Percentiles rank a stretch among this genome's conserved stretches.
Conservation (phyloP, 2,329 filamentous ascomycete genomes). For the Chaetothyriales sp. region DNA sequence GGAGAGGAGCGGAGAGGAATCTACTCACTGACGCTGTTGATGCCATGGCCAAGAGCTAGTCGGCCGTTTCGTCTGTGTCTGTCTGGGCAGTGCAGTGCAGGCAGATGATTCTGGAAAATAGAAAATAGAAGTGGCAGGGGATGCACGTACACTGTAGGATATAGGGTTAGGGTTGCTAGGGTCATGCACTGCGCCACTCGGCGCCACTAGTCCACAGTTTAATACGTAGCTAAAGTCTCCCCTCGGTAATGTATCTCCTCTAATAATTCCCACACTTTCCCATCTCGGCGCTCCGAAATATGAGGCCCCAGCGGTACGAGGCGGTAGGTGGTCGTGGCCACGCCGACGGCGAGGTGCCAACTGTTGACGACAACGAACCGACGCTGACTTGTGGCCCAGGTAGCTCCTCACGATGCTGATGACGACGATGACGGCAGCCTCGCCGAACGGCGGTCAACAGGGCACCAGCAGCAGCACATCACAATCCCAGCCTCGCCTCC, state of each 20-base stretch:
- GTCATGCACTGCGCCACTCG: conserved; percentile 8
- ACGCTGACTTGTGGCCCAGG: conserved; percentile 19
- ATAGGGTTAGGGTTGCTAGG: conserved; percentile 5
- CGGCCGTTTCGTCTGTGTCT: too few relatives aligned
- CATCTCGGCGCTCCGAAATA: conserved; percentile 17
- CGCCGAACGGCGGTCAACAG: conserved; percentile 13
- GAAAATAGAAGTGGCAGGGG: too few relatives aligned
- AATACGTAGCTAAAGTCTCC: too few relatives aligned
- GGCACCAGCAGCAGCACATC: conserved; percentile 4
- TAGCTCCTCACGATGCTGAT: conserved; percentile 31
- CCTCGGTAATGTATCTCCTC: too few relatives aligned
- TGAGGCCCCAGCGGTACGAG: conserved; percentile 36
- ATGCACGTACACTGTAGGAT: too few relatives aligned
- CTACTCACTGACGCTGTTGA: conserved; percentile 20
- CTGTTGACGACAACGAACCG: not conserved
- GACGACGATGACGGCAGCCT: conserved; percentile 16
- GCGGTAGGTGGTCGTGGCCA: conserved; percentile 23
- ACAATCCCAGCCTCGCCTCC: conserved; percentile 29
- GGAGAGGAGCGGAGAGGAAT: not conserved
- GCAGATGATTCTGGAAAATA: too few relatives aligned
- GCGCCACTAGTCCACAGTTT: conserved; percentile 11
- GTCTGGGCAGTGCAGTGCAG: too few relatives aligned
- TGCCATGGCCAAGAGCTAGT: conserved; percentile 9
- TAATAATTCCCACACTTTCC: conserved; percentile 1
- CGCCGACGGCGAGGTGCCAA: too few relatives aligned